Evolutionary conservation across 106 monocot species (phyloP).

Genomic region (Allium sativum): DNA sequence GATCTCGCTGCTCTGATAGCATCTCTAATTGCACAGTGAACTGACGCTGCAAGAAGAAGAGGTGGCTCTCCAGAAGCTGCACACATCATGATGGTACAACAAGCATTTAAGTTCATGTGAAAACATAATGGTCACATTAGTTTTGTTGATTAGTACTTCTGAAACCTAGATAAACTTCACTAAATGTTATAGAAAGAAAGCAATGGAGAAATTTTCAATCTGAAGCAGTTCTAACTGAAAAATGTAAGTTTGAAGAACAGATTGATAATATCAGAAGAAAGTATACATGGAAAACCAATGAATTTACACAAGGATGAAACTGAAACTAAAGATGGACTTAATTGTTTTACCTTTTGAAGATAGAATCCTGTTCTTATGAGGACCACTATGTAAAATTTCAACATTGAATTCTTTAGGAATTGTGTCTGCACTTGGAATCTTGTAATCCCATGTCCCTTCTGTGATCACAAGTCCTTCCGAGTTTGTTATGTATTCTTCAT

Average conservation of each 20-base stretch:
- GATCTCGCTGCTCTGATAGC: constrained; percentile 60
- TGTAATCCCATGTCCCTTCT: constrained; percentile 89
- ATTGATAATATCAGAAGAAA: too few relatives aligned
- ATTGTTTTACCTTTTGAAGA: constrained; percentile 69
- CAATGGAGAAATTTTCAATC: neutral
- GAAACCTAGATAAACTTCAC: too few relatives aligned
- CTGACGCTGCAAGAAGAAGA: constrained; percentile 57
- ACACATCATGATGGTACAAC: neutral
- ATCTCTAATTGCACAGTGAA: constrained; percentile 70
- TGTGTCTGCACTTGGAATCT: constrained; percentile 74
- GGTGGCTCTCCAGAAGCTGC: constrained; percentile 87
- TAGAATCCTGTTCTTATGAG: constrained; percentile 59
- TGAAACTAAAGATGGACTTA: too few relatives aligned
- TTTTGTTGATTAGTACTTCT: neutral
- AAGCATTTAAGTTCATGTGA: neutral
- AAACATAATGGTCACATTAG: neutral
- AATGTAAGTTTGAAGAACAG: neutral
- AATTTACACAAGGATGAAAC: too few relatives aligned
- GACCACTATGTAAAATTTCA: constrained; percentile 57
- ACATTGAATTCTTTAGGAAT: constrained; percentile 80
- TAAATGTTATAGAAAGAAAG: neutral
- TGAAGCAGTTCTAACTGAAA: neutral
- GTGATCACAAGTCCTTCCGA: constrained; percentile 59
- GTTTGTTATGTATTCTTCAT: constrained; percentile 58
- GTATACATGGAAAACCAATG: too few relatives aligned